Evolutionary conservation across 441 rosid species (phyloP), one percentile per base, ranked within the genome.

Genomic region (Raphanus hybrid): DNA sequence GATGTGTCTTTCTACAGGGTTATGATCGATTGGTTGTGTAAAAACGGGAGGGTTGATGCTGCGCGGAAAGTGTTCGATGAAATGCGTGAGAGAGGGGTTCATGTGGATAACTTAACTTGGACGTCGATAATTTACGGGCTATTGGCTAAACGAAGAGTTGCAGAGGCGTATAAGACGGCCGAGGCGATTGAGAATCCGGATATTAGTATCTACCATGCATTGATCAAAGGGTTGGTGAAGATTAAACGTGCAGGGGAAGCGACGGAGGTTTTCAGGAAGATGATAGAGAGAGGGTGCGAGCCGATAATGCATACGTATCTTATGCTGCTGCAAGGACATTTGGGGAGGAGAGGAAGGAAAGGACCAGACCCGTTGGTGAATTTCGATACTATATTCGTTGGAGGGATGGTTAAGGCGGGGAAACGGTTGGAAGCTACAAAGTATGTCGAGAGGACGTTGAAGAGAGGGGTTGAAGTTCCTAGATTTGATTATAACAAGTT

Each of bases 221-320:
- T 94, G 82, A 90, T 92, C 23, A 94, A 85, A 83, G 98, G 98
- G 41, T 69, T 89, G 10, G 59, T 94, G 75, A 87, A 82, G 84
- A 70, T 89, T 78, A 94, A 80, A 78, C 88, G 85, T 23, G 83
- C 94, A 9, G 60, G 85, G 3, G 93, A 92, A 32, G 97, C 96
- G 26, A 94, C 96, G 0, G 80, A 84, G 54, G 91, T 92, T 55
- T 92, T 94, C 69, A 84, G 97, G 64, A 90, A 84, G 84, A 92
- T 91, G 98, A 89, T 89, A 69, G 71, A 78, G 66, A 90, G 84
- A 80, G 92, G 93, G 1, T 89, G 95, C 6, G 97, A 94, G 85
- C 98, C 95, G 9, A 87, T 75, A 78, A 94, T 94, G 97, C 98
- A 92, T 59, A 92, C 98, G 0, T 94, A 94, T 69, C 76, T 94